Base-by-base conservation (phyloP, 805 yeast species). In the Zygoascus flipseniorum region DNA sequence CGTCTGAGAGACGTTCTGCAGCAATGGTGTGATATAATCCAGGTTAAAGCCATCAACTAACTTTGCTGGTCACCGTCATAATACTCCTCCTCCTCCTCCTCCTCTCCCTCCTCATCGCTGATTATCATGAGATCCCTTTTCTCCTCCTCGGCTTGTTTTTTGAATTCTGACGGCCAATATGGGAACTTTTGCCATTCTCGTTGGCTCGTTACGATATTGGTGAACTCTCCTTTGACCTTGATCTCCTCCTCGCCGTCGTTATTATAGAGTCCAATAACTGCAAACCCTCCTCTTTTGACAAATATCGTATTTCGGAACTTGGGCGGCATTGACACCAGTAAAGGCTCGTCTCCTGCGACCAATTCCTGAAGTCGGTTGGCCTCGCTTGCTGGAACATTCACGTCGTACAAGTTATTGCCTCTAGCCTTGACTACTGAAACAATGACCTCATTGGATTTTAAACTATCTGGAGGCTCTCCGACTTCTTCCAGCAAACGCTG, bases 231-330 rank as follows among this genome's bases (percentile, higher is more conserved):
- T 13, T 61, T 57, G 19, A 67, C 59, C 35, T 64, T 66, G 14
- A 43, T 51, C 23, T 46, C 43, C 43, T 55, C 56, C 11, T 37
- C 48, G 11, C 26, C 45, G 19, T 46, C 56, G 10, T 42, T 41
- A 1, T 58, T 52, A 47, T 53, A 60, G 50, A 63, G 50, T 31
- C 56, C 62, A 1, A 65, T 61, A 8, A 70, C 58, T 1, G 64
- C 69, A 31, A 59, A 58, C 19, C 73, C 72, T 10, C 71, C 71
- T 3, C 73, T 60, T 32, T 63, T 62, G 26, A 70, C 64, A 56
- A 69, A 69, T 43, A 65, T 58, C 41, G 69, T 65, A 53, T 66
- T 68, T 18, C 70, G 57, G 52, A 69, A 63, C 54, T 62, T 61
- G 23, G 69, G 68, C 14, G 68, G 67, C 61, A 69, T 60, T 26